Evolutionary conservation across 2,329 filamentous ascomycete genomes (phyloP), one percentile per base, ranked within the genome.

Genomic region (Coniella vitis): DNA sequence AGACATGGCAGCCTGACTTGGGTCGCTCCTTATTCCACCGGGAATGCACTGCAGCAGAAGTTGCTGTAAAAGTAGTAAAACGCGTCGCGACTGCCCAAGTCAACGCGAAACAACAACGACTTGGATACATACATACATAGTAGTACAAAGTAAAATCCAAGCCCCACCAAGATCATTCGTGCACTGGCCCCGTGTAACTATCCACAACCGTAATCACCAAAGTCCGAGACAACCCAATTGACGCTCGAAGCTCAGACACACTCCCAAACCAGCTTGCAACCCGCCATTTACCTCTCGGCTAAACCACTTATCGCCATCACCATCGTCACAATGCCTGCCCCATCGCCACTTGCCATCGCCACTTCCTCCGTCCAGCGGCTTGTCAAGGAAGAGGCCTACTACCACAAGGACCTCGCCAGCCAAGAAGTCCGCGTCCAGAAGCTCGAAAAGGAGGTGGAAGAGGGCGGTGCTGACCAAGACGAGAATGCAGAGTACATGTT

Each of bases 321-420:
- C 25, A 36, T n/a, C 37, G 35, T n/a, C 57, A 68, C 44, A 43
- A 95, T 95, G 90, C 77, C 87, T 3, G 76, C 88, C 29, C 86
- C 87, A 38, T 83, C 84, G 1, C 78, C 83, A 58, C 81, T 96
- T 64, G 69, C 80, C 60, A 93, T 96, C 63, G 83, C 86, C 38
- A 93, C 87, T 20, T 80, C 84, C 54, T 82, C 88, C 17, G 81
- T 97, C 57, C 75, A 79, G 59, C 88, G 93, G 51, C 79, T 97
- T 41, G 80, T 95, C 57, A 96, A 95, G 68, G 93, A 98, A 68
- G 88, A 96, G 67, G 74, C 78, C 35, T 91, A 84, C 60, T 97
- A 98, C 71, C 86, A 90, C 73, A 86, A 86, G 63, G 93, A 98
- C 67, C 77, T 90, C 17, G 72, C 78, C 55, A 74, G 84, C 56